Evolutionary conservation across 2,329 filamentous ascomycete species (phyloP).

Genomic region (Arthrinium puccinioides): DNA sequence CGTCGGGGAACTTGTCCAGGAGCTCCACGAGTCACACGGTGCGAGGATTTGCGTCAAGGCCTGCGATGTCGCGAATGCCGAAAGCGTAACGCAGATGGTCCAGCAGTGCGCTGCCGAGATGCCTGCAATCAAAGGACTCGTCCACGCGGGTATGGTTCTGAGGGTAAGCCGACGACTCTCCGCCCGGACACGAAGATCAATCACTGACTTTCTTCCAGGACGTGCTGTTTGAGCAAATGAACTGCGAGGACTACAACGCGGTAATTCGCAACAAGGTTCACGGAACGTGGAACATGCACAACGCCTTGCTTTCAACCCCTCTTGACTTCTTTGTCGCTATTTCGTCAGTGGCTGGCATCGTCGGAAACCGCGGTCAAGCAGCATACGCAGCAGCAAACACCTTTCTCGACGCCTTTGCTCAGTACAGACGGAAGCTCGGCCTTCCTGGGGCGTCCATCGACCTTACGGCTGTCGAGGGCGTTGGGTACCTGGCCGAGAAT

Average conservation of each 20-base stretch:
- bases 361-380: constrained; percentile 44
- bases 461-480: constrained; percentile 42
- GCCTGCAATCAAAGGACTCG: constrained; percentile 38
- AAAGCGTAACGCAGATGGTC: constrained; percentile 16
- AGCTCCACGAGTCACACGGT: constrained; percentile 10
- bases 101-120: constrained; percentile 33
- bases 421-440: constrained; percentile 29
- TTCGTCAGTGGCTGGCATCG: constrained; percentile 41
- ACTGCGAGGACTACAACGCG: constrained; percentile 32
- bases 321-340: constrained; percentile 45
- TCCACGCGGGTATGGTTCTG: constrained; percentile 27
- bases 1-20: not conserved
- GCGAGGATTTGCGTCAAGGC: constrained; percentile 16
- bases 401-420: constrained; percentile 35
- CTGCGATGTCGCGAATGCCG: constrained; percentile 19
- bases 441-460: constrained; percentile 41
- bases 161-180: constrained; percentile 25
- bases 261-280: constrained; percentile 36
- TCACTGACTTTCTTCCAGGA: constrained; percentile 22
- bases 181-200: not conserved
- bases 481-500: constrained; percentile 43
- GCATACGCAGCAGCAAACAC: constrained; percentile 45
- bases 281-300: constrained; percentile 47
- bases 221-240: constrained; percentile 46
- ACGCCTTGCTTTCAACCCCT: constrained; percentile 27